Conservation (phyloP, 2,329 filamentous ascomycete species). For the Pyricularia pennisetigena region DNA sequence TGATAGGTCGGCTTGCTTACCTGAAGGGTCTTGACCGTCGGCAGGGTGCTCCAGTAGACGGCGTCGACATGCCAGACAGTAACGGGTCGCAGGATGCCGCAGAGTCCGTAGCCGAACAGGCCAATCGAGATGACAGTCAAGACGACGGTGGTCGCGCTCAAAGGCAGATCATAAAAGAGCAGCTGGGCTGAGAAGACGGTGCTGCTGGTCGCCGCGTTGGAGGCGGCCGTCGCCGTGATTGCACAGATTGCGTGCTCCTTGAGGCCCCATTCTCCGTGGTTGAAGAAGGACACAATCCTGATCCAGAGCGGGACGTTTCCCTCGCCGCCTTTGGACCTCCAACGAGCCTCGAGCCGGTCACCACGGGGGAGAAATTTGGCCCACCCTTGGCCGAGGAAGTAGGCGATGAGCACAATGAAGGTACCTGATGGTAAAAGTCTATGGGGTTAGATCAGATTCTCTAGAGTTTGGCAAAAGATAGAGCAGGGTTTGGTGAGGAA, state of each 20-base stretch:
- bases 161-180: neutral
- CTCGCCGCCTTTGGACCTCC: neutral
- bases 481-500: no score
- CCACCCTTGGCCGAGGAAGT: neutral
- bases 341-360: neutral
- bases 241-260: neutral
- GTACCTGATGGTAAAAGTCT: neutral
- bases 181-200: neutral
- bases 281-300: neutral
- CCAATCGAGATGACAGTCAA: neutral
- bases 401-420: neutral
- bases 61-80: constrained; percentile 45
- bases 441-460: no score
- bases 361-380: neutral
- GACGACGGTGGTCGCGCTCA: neutral
- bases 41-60: constrained; percentile 45
- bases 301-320: neutral
- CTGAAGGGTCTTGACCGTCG: constrained; percentile 42
- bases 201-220: neutral
- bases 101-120: neutral
- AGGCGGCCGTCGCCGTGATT: neutral
- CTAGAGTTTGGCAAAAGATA: no score
- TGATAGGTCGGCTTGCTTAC: constrained; percentile 29
- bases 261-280: neutral
- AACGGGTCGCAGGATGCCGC: constrained; percentile 41